Evolutionary conservation across 768 basidiomycete genomes (phyloP).

Genomic region (Termitomyces sp.): DNA sequence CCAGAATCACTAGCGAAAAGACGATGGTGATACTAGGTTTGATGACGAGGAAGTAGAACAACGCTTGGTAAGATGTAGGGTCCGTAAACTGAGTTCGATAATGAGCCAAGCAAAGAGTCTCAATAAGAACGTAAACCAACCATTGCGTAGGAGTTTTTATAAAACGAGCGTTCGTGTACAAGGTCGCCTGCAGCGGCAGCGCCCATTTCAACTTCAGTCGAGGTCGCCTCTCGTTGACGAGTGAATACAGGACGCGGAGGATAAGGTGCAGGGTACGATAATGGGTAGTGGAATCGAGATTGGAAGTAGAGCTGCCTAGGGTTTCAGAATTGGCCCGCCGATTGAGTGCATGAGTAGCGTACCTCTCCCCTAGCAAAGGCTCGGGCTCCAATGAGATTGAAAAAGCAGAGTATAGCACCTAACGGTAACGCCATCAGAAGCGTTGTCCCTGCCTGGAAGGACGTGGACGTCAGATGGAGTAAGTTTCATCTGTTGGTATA

Average conservation of each 20-base stretch:
- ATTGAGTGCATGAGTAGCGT: slow-evolving; percentile 8
- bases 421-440: slow-evolving; percentile 75
- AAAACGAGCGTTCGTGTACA: slow-evolving; percentile 66
- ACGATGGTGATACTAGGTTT: slow-evolving; percentile 76
- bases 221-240: slow-evolving; percentile 45
- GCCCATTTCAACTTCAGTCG: slow-evolving; percentile 46
- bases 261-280: slow-evolving; percentile 56
- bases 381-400: slow-evolving; percentile 70
- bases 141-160: slow-evolving; percentile 79
- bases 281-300: slow-evolving; percentile 60
- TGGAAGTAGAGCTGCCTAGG: slow-evolving; percentile 53
- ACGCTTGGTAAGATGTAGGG: slow-evolving; percentile 74
- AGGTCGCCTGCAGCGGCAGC: slow-evolving; percentile 17
- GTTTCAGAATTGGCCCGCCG: background rate
- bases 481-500: background rate
- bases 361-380: slow-evolving; percentile 69
- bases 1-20: slow-evolving; percentile 47
- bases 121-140: slow-evolving; percentile 29
- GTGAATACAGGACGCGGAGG: slow-evolving; percentile 74
- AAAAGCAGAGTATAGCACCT: slow-evolving; percentile 72
- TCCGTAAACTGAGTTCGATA: slow-evolving; percentile 63
- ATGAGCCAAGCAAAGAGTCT: background rate
- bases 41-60: slow-evolving; percentile 87
- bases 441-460: slow-evolving; percentile 63
- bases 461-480: background rate